A percentile compares a stretch with the other conserved stretches of the same genome.
Evolutionary conservation across 768 basidiomycete species (phyloP).

Genomic region (Lactarius psammicola): DNA sequence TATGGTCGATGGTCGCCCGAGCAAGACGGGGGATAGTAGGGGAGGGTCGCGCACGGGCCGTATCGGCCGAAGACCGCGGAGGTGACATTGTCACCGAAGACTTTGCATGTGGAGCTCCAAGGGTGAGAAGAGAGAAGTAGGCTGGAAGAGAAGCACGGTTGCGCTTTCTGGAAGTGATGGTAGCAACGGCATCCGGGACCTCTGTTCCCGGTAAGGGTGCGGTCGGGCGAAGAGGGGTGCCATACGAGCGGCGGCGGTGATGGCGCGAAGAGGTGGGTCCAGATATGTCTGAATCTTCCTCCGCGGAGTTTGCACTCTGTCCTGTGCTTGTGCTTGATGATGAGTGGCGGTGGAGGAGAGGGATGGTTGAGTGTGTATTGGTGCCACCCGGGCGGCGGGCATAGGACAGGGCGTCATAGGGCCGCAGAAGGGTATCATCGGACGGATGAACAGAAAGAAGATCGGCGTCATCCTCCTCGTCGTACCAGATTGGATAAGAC

Average conservation of each 20-base stretch:
- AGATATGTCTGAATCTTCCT: slow-evolving; percentile 19
- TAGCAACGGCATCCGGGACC: slow-evolving; percentile 8
- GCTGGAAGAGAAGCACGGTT: slow-evolving; percentile 31
- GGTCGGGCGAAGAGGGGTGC: slow-evolving; percentile 12
- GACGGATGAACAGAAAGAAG: slow-evolving; percentile 8
- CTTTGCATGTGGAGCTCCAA: slow-evolving; percentile 22
- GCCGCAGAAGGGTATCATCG: slow-evolving; percentile 8
- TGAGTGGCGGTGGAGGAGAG: slow-evolving; percentile 27
- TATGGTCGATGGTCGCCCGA: slow-evolving; percentile 18
- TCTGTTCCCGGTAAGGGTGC: slow-evolving; percentile 5
- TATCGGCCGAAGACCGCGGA: slow-evolving; percentile 26
- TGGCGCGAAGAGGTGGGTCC: slow-evolving; percentile 18
- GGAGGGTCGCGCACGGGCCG: slow-evolving; percentile 22
- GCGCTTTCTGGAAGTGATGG: slow-evolving; percentile 22
- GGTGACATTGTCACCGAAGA: slow-evolving; percentile 23
- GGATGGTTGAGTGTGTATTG: slow-evolving; percentile 31
- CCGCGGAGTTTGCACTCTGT: slow-evolving; percentile 19
- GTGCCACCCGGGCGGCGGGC: slow-evolving; percentile 30
- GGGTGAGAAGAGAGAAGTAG: slow-evolving; percentile 31
- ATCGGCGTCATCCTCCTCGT: slow-evolving; percentile 25
- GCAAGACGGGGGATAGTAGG: slow-evolving; percentile 24
- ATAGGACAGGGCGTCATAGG: slow-evolving; percentile 25
- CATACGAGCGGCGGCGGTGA: slow-evolving; percentile 21
- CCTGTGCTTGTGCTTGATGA: slow-evolving; percentile 19
- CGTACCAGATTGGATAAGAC: slow-evolving; percentile 26